Evolutionary conservation across 2,329 filamentous ascomycete species (phyloP).

Genomic region (Scedosporium dehoogii): DNA sequence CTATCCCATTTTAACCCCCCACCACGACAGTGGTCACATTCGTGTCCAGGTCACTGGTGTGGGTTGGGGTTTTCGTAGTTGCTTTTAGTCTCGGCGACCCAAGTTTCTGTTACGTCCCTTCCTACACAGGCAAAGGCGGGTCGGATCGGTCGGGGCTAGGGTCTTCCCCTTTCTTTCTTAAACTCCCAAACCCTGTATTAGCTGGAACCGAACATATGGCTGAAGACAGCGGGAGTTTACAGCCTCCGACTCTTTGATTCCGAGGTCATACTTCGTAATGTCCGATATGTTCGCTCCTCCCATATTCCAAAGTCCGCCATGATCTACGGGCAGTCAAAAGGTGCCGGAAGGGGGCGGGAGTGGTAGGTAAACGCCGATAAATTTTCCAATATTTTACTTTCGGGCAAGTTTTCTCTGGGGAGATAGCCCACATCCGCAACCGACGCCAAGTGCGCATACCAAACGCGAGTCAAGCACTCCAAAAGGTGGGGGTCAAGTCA

Average conservation of each 20-base stretch:
- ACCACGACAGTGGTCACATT: neutral
- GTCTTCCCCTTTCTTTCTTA: neutral
- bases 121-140: neutral
- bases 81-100: neutral
- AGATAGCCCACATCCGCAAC: no score
- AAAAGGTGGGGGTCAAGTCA: no score
- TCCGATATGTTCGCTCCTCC: neutral
- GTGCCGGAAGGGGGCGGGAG: no score
- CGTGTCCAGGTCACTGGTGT: neutral
- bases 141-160: neutral
- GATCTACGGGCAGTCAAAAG: neutral
- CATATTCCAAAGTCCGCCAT: neutral
- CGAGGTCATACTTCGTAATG: neutral
- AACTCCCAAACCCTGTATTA: neutral
- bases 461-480: no score
- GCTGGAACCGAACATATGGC: neutral
- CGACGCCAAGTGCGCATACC: no score
- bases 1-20: neutral
- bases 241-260: neutral
- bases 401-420: no score
- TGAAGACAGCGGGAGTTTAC: no score
- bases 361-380: no score
- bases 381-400: no score
- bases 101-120: neutral
- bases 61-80: neutral